These are phyloP conservation scores for Trifolium pratense DNA, from an alignment of 306 rosid genomes.

Conservation along the genomic window DNA sequence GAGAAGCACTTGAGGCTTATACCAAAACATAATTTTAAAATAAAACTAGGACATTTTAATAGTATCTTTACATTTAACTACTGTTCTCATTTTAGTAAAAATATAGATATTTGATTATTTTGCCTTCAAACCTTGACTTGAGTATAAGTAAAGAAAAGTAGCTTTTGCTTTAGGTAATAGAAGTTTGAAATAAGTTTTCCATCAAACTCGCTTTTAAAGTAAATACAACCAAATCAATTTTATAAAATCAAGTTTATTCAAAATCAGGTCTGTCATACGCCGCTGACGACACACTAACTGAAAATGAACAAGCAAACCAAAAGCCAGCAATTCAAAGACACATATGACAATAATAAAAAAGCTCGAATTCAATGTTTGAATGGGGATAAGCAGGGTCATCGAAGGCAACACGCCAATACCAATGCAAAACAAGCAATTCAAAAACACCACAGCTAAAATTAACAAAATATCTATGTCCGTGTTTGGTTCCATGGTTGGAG, in stretches of 20 bases:
- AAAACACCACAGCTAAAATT: background rate
- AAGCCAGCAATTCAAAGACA: background rate
- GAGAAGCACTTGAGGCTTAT: background rate
- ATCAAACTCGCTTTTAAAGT: background rate
- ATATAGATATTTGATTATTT: background rate
- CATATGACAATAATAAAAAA: background rate
- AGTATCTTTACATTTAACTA: background rate
- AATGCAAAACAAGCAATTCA: slow-evolving; percentile 2
- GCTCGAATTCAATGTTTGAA: background rate
- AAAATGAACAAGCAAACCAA: background rate
- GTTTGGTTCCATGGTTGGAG: background rate
- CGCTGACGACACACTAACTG: background rate
- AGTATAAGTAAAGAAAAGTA: background rate
- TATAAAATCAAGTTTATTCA: background rate
- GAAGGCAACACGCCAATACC: background rate
- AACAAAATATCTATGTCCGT: background rate
- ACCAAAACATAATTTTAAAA: background rate
- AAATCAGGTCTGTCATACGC: background rate
- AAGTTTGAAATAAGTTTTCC: background rate
- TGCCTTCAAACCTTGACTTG: background rate
- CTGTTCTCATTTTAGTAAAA: background rate
- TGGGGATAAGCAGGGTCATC: slow-evolving; percentile 17
- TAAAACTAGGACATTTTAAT: slow-evolving; percentile 1
- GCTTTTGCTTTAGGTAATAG: background rate
- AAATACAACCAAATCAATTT: background rate